Evolutionary conservation across 306 rosid species (phyloP).

Genomic region (Canavalia gladiata): DNA sequence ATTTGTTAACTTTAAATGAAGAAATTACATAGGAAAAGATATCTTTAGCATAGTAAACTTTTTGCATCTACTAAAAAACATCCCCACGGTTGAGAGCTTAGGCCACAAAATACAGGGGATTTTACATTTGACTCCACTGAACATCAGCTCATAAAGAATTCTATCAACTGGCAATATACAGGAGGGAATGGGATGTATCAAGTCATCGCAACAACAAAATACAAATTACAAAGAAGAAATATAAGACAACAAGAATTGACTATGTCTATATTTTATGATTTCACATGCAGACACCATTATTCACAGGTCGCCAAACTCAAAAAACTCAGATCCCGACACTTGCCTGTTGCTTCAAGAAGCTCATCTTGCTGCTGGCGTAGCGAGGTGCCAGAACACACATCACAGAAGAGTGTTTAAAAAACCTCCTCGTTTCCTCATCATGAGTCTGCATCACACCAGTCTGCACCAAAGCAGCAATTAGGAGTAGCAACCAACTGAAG

Average conservation of each 20-base stretch:
- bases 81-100: constrained; percentile 48
- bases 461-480: constrained; percentile 59
- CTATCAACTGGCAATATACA: constrained; percentile 51
- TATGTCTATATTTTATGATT: not conserved
- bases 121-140: constrained; percentile 48
- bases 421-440: constrained; percentile 85
- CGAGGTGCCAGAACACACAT: constrained; percentile 88
- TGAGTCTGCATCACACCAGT: constrained; percentile 88
- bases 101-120: constrained; percentile 52
- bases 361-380: constrained; percentile 78
- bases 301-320: not conserved
- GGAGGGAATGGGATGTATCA: constrained; percentile 44
- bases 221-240: not conserved
- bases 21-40: not conserved
- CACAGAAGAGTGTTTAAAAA: constrained; percentile 95
- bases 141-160: constrained; percentile 49
- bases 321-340: constrained; percentile 30
- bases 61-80: constrained; percentile 48
- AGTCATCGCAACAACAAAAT: constrained; percentile 32
- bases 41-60: constrained; percentile 19
- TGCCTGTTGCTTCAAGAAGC: constrained; percentile 83
- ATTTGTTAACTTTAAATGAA: constrained; percentile 32
- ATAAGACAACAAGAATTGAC: not conserved
- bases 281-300: not conserved
- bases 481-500: not conserved